phyloP scores from a whole-genome alignment of 23 red algal genomes.

The Chondrus crispus region DNA sequence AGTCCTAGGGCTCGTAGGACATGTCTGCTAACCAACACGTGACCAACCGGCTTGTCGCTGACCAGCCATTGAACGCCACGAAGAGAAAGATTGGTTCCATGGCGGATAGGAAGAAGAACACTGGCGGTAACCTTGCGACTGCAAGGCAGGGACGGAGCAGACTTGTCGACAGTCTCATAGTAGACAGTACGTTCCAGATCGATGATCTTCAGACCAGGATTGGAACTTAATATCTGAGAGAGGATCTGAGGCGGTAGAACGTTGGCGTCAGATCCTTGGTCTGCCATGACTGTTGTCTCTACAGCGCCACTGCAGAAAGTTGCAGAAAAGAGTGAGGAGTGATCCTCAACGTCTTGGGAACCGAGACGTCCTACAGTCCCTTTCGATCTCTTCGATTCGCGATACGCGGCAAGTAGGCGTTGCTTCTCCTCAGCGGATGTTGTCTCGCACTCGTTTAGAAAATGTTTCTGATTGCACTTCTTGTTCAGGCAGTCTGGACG shows the following conservation, averaged over 20 bases:
- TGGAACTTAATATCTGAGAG: background rate
- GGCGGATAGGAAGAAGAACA: background rate
- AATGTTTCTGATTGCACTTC: background rate
- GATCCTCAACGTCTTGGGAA: background rate
- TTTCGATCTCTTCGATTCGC: background rate
- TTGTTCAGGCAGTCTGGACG: background rate
- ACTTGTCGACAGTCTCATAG: background rate
- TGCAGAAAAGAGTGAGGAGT: background rate
- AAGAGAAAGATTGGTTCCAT: background rate
- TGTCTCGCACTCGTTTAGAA: background rate
- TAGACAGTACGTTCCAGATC: background rate
- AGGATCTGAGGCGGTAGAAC: background rate
- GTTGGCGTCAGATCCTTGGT: background rate
- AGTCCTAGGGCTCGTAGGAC: background rate
- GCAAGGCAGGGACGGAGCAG: background rate
- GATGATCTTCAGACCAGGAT: background rate
- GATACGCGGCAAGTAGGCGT: background rate
- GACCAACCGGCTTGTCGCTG: background rate
- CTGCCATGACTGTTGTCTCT: background rate
- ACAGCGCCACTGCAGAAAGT: background rate
- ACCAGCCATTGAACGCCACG: background rate
- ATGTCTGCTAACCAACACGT: background rate
- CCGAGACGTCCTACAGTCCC: background rate
- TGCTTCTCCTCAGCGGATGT: background rate
- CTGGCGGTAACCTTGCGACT: background rate